Conservation (phyloP, 129 eudicot species). For the Flaveria brownii region DNA sequence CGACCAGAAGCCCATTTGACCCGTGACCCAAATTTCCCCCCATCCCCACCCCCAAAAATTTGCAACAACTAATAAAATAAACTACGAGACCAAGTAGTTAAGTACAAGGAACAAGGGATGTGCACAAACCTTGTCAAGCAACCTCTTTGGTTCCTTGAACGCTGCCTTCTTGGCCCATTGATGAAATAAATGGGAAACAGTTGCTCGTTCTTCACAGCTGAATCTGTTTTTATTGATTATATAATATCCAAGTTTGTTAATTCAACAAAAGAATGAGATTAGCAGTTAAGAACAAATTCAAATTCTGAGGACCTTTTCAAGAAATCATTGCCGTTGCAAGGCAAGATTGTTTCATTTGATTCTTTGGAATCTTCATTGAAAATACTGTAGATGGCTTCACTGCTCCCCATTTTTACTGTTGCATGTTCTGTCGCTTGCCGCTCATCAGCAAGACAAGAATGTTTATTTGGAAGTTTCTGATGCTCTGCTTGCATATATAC, state of each 20-base stretch:
- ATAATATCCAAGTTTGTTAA: slow-evolving; percentile 18
- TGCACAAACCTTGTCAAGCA: slow-evolving; percentile 74
- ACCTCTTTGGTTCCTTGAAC: slow-evolving; percentile 86
- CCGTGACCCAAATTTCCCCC: neutral
- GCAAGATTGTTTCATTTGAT: slow-evolving; percentile 44
- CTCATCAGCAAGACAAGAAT: slow-evolving; percentile 27
- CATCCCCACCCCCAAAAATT: neutral
- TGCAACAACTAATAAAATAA: neutral
- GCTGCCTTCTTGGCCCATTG: slow-evolving; percentile 98
- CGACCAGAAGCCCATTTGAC: neutral
- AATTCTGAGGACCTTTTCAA: slow-evolving; percentile 56
- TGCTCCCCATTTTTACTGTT: slow-evolving; percentile 27
- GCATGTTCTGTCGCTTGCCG: slow-evolving; percentile 30
- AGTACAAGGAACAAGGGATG: neutral
- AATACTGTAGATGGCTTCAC: slow-evolving; percentile 27
- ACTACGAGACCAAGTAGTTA: neutral
- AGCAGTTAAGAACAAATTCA: neutral
- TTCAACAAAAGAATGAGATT: neutral
- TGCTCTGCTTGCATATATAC: slow-evolving; percentile 34
- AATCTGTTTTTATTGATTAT: slow-evolving; percentile 48
- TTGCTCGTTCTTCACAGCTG: slow-evolving; percentile 70
- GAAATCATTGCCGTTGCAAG: slow-evolving; percentile 57
- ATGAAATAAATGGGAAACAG: slow-evolving; percentile 84
- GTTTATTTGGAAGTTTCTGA: slow-evolving; percentile 33
- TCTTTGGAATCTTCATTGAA: slow-evolving; percentile 46